phyloP scores from a whole-genome alignment of 805 yeast genomes.

The Wickerhamomyces bisporus region DNA sequence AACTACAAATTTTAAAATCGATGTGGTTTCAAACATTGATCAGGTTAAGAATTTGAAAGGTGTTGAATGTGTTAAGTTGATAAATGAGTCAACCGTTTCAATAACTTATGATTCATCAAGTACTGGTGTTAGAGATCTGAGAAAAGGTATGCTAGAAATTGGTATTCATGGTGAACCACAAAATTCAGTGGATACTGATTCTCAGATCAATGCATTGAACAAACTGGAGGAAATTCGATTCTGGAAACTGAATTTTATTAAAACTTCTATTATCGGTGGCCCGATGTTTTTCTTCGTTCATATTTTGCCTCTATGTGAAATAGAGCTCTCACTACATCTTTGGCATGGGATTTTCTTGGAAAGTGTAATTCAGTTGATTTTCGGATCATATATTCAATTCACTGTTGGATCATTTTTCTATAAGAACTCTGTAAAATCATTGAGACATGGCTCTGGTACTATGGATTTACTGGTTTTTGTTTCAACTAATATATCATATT shows the following conservation, averaged over 20 bases:
- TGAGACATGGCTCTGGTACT: conserved; percentile 67
- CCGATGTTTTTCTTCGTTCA: conserved; percentile 54
- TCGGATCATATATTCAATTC: conserved; percentile 56
- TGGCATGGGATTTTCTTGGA: conserved; percentile 60
- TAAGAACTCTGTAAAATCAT: conserved; percentile 56
- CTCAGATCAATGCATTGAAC: conserved; percentile 66
- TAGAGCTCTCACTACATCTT: conserved; percentile 25
- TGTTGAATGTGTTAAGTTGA: conserved; percentile 33
- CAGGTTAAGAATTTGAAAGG: conserved; percentile 43
- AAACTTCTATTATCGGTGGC: conserved; percentile 49
- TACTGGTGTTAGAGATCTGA: conserved; percentile 61
- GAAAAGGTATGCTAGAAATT: conserved; percentile 43
- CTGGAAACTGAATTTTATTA: conserved; percentile 59
- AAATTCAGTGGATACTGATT: conserved; percentile 46
- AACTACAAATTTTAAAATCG: conserved; percentile 10
- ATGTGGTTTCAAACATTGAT: conserved; percentile 9
- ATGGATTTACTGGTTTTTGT: conserved; percentile 90
- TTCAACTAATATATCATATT: conserved; percentile 75
- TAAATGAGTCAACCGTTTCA: conserved; percentile 10
- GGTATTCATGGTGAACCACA: conserved; percentile 51
- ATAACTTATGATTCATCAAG: conserved; percentile 45
- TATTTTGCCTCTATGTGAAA: conserved; percentile 37
- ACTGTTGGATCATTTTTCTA: conserved; percentile 64
- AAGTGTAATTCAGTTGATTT: conserved; percentile 51
- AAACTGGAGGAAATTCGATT: conserved; percentile 65